A percentile compares a stretch with the other conserved stretches of the same genome.
Conservation (phyloP, 441 rosid genomes). For the Dalechampia spathulata region DNA sequence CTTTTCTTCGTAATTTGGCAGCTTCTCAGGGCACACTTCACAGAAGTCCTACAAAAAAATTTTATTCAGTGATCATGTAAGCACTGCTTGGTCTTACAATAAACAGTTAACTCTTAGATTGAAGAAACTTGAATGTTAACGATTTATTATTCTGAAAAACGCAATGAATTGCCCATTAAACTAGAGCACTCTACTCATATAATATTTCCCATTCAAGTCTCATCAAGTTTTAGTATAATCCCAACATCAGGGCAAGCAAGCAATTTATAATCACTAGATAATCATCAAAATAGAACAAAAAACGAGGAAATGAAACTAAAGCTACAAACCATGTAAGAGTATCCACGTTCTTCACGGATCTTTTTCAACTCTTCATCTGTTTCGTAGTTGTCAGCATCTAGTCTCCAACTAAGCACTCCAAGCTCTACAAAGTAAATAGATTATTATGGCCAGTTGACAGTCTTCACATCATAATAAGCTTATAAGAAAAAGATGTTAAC, state of each 20-base stretch:
- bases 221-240: too few species aligned
- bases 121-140: too few species aligned
- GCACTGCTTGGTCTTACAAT: background rate
- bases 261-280: too few species aligned
- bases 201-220: too few species aligned
- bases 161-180: too few species aligned
- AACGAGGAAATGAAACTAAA: background rate
- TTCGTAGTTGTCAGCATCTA: conserved; percentile 86
- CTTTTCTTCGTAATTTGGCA: conserved; percentile 75
- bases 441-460: background rate
- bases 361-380: conserved; percentile 75
- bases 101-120: too few species aligned
- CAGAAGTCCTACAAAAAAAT: conserved; percentile 52
- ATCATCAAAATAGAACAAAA: too few species aligned
- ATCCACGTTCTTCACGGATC: conserved; percentile 74
- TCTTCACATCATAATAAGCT: background rate
- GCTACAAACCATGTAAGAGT: conserved; percentile 72
- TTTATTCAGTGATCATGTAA: background rate
- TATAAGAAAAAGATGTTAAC: background rate
- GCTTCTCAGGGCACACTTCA: conserved; percentile 88
- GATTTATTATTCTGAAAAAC: too few species aligned
- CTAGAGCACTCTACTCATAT: too few species aligned
- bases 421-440: conserved; percentile 39
- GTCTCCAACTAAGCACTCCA: conserved; percentile 87
- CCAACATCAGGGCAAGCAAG: too few species aligned